Evolutionary conservation across 495 filamentous ascomycete species (phyloP).

Genomic region (Chaetomium tenue): DNA sequence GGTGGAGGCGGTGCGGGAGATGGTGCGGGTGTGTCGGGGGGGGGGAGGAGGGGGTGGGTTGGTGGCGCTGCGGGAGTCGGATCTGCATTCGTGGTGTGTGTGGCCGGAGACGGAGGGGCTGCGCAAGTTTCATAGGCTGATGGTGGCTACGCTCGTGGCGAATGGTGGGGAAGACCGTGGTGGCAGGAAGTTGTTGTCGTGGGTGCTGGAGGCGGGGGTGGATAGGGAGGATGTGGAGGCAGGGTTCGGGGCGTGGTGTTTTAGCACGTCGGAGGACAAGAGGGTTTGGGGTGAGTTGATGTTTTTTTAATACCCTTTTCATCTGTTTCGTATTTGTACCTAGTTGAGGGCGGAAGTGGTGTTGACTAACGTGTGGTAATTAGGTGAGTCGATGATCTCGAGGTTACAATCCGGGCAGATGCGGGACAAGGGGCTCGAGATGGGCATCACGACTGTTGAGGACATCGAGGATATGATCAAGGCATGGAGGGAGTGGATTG

Average conservation of each 20-base stretch:
- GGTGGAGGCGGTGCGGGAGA: slow-evolving; percentile 41
- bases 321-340: no score
- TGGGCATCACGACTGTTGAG: slow-evolving; percentile 32
- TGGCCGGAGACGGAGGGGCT: slow-evolving; percentile 42
- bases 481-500: slow-evolving; percentile 45
- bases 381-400: slow-evolving; percentile 38
- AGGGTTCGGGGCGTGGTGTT: slow-evolving; percentile 41
- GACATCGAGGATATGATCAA: slow-evolving; percentile 45
- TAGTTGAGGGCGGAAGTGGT: not conserved
- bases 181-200: slow-evolving; percentile 44
- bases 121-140: slow-evolving; percentile 36
- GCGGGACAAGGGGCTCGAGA: slow-evolving; percentile 36
- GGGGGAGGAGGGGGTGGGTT: slow-evolving; percentile 44
- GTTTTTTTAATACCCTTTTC: slow-evolving; percentile 6
- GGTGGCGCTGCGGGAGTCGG: slow-evolving; percentile 45
- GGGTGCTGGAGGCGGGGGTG: slow-evolving; percentile 44
- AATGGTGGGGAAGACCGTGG: slow-evolving; percentile 35
- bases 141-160: slow-evolving; percentile 29
- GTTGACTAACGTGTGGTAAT: slow-evolving; percentile 18
- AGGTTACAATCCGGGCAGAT: slow-evolving; percentile 32
- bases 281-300: slow-evolving; percentile 41
- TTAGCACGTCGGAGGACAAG: slow-evolving; percentile 38
- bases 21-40: slow-evolving; percentile 45
- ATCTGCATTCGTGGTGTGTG: slow-evolving; percentile 37
- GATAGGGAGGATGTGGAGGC: slow-evolving; percentile 37